Evolutionary conservation across 106 monocot genomes (phyloP).

Genomic region (Dendrobium chrysotoxum): DNA sequence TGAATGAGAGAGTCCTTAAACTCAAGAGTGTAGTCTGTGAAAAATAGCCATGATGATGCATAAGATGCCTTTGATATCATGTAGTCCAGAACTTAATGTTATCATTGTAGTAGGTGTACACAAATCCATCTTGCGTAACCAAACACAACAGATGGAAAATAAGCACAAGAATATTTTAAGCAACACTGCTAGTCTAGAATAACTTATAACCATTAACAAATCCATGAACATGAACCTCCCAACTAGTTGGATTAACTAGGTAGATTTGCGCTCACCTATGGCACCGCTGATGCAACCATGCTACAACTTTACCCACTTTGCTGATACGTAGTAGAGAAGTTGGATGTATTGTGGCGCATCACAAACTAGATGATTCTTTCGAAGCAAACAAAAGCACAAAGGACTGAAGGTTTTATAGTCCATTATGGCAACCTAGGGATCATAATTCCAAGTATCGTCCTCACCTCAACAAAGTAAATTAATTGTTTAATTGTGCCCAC

Average conservation of each 20-base stretch:
- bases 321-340: background rate
- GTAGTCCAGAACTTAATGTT: background rate
- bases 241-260: background rate
- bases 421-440: background rate
- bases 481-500: background rate
- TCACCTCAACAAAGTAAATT: background rate
- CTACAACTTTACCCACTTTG: background rate
- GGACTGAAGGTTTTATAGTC: background rate
- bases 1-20: too few relatives aligned
- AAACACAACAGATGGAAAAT: background rate
- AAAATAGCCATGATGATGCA: background rate
- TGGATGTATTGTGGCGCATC: background rate
- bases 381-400: background rate
- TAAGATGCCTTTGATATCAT: background rate
- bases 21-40: background rate
- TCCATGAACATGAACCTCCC: background rate
- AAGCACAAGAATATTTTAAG: background rate
- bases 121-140: background rate
- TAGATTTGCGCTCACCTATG: background rate
- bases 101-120: background rate
- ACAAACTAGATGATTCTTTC: background rate
- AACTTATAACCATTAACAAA: background rate
- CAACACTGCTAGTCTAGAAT: background rate
- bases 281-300: background rate
- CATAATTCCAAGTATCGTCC: background rate